Percentiles rank a stretch among this genome's conserved stretches.
phyloP scores from a whole-genome alignment of 1,284 basidiomycete genomes.

The Austropuccinia psidii region DNA sequence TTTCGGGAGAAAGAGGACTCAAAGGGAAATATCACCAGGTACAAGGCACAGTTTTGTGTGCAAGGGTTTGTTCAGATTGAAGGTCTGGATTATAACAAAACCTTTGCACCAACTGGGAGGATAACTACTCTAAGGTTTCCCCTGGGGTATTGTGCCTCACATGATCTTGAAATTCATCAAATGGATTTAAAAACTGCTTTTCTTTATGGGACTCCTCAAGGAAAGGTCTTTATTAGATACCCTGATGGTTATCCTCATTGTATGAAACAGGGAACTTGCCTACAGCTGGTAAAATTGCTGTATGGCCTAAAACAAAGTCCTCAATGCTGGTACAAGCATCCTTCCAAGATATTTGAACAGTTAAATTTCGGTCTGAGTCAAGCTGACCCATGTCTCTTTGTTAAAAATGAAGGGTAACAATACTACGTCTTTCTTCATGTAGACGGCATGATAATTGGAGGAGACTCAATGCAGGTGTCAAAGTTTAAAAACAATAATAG shows the following conservation, averaged over 20 bases:
- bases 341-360: neutral
- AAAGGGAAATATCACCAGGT: neutral
- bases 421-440: slow-evolving; percentile 19
- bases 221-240: neutral
- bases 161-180: neutral
- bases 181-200: neutral
- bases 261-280: neutral
- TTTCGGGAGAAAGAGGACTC: neutral
- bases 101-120: neutral
- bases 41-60: neutral
- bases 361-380: neutral
- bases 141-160: neutral
- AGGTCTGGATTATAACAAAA: neutral
- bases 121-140: neutral
- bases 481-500: neutral
- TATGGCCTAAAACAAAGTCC: slow-evolving; percentile 26
- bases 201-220: neutral
- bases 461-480: neutral
- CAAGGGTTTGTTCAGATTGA: neutral
- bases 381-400: neutral
- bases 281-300: neutral
- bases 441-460: neutral
- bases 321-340: neutral
- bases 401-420: neutral
- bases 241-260: neutral